A percentile compares a stretch with the other conserved stretches of the same genome.
Conservation (phyloP, 441 rosid genomes). For the Bocquillonia castaneifolia region DNA sequence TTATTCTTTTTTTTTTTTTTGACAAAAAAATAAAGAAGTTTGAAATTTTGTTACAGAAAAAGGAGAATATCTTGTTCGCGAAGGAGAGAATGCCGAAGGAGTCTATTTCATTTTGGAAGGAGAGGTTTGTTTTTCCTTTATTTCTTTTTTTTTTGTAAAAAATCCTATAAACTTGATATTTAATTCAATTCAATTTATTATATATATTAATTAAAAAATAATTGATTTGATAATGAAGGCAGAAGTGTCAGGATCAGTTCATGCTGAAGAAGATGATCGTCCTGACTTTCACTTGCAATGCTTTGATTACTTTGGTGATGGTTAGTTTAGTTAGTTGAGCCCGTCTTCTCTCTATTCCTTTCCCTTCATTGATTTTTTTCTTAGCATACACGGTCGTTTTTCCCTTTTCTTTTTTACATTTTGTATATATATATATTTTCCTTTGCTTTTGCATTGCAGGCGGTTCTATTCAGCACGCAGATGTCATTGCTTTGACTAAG, state of each 20-base stretch:
- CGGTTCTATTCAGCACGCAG: constrained; percentile 47
- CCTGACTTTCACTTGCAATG: constrained; percentile 66
- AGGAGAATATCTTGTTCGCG: constrained; percentile 66
- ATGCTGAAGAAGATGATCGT: constrained; percentile 56
- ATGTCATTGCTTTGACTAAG: constrained; percentile 73
- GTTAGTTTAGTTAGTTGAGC: constrained; percentile 33
- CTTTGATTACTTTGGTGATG: constrained; percentile 84
- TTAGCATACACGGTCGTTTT: not conserved
- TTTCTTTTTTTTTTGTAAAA: not conserved
- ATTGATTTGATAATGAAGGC: constrained; percentile 38
- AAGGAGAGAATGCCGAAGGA: constrained; percentile 75
- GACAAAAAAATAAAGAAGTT: not conserved
- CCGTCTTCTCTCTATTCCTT: not conserved
- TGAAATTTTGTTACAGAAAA: constrained; percentile 34
- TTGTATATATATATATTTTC: not conserved
- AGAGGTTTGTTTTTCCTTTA: constrained; percentile 44
- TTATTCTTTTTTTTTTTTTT: not conserved
- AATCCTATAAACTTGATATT: not conserved
- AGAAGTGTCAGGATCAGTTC: constrained; percentile 56
- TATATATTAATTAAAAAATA: no score
- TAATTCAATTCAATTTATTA: not conserved
- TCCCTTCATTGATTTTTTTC: no score
- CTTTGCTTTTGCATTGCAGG: constrained; percentile 29
- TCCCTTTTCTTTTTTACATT: not conserved
- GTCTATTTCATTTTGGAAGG: constrained; percentile 78